A percentile compares a stretch with the other conserved stretches of the same genome.
Evolutionary conservation across 2,329 filamentous ascomycete genomes (phyloP).

Genomic region (Leptosphaerulina australis): DNA sequence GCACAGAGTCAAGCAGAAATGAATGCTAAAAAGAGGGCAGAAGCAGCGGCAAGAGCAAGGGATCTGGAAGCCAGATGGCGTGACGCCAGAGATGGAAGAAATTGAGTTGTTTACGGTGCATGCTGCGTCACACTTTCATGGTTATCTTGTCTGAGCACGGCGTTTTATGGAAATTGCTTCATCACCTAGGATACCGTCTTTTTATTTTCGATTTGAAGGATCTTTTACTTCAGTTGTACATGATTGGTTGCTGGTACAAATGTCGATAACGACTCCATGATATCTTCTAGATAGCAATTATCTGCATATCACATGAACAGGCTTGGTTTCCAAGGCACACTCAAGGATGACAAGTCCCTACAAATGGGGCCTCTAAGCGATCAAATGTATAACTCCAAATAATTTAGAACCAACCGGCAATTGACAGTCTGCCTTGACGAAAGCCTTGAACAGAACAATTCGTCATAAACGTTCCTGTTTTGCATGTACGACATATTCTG

Average conservation of each 20-base stretch:
- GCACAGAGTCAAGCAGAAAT: conserved; percentile 56
- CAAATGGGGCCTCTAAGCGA: neutral
- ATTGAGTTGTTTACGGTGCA: neutral
- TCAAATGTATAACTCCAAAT: neutral
- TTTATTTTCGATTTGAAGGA: neutral
- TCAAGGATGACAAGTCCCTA: neutral
- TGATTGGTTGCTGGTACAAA: neutral
- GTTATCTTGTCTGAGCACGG: neutral
- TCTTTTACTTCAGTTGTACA: too few relatives aligned
- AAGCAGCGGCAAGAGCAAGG: conserved; percentile 52
- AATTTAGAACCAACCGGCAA: neutral
- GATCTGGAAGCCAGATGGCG: conserved; percentile 55
- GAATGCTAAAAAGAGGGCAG: conserved; percentile 46
- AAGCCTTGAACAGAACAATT: neutral
- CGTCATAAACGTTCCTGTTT: neutral
- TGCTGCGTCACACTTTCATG: neutral
- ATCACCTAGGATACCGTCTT: conserved; percentile 11
- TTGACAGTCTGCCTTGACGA: conserved; percentile 8
- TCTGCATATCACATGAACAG: neutral
- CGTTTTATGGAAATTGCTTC: neutral
- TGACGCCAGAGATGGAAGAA: conserved; percentile 17
- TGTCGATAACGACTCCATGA: neutral
- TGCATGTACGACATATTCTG: neutral
- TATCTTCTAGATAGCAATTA: too few relatives aligned
- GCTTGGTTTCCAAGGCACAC: neutral